phyloP scores from a whole-genome alignment of 2,329 filamentous ascomycete species.

The Xylariales sp. region DNA sequence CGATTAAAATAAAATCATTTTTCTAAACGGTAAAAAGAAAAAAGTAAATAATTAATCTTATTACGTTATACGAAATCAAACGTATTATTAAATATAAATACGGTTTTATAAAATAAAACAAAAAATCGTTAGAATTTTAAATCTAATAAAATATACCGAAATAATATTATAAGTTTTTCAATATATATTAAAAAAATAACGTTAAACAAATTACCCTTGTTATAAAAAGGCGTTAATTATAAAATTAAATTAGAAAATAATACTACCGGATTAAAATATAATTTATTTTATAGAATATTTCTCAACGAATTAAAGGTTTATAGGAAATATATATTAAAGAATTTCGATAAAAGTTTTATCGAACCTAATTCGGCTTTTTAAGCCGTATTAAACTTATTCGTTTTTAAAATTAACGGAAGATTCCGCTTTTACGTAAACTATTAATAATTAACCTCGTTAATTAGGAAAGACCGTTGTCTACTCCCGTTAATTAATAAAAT shows the following conservation, averaged over 20 bases:
- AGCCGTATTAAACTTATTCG: background rate
- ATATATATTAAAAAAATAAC: background rate
- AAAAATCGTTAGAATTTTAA: background rate
- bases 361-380: background rate
- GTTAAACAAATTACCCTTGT: background rate
- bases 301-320: background rate
- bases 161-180: constrained; percentile 1
- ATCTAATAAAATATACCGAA: background rate
- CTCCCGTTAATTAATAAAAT: constrained; percentile 8
- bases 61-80: background rate
- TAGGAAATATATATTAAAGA: constrained; percentile 1
- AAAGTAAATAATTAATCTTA: background rate
- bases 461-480: background rate
- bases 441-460: constrained; percentile 3
- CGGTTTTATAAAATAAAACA: background rate
- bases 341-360: constrained; percentile 6
- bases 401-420: background rate
- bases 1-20: background rate
- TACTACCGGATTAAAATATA: background rate
- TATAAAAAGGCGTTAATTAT: background rate
- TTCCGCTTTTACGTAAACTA: constrained; percentile 8
- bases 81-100: background rate
- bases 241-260: background rate
- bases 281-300: constrained; percentile 1
- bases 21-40: background rate